phyloP scores from a whole-genome alignment of 306 rosid genomes.

The Carpinus viminea region DNA sequence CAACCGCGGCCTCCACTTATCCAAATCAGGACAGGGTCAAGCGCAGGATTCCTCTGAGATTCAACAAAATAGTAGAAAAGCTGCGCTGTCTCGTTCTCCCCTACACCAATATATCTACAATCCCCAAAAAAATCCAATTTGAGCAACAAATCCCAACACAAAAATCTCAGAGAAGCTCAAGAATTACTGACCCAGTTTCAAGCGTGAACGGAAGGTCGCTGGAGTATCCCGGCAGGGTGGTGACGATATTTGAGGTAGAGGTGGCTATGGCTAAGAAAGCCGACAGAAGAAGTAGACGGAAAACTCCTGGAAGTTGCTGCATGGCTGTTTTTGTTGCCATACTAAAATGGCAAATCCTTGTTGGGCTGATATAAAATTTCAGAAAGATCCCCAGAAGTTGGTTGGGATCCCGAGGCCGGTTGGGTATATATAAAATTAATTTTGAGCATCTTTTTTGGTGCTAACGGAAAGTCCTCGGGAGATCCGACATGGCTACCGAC shows the following conservation, averaged over 20 bases:
- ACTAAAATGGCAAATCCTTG: too few relatives aligned
- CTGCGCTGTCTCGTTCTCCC: conserved; percentile 18
- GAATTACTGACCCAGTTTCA: conserved; percentile 14
- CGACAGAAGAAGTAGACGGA: neutral
- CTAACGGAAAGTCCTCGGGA: too few relatives aligned
- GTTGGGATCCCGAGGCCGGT: too few relatives aligned
- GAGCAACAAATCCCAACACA: too few relatives aligned
- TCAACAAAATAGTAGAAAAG: conserved; percentile 17
- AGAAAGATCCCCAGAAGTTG: too few relatives aligned
- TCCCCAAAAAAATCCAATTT: neutral
- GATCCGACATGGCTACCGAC: too few relatives aligned
- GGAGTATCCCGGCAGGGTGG: conserved; percentile 19
- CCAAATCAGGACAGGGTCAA: conserved; percentile 21
- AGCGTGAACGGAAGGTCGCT: conserved; percentile 17
- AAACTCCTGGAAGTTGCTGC: neutral
- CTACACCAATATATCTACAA: conserved; percentile 23
- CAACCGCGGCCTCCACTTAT: conserved; percentile 25
- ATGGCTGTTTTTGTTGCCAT: neutral
- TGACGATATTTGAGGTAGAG: neutral
- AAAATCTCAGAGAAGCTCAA: neutral
- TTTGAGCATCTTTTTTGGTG: too few relatives aligned
- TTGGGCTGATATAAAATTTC: too few relatives aligned
- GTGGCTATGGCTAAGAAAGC: neutral
- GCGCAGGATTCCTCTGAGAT: conserved; percentile 9
- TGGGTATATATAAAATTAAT: too few relatives aligned